phyloP scores from a whole-genome alignment of 2,329 filamentous ascomycete genomes.

The Cadophora sp. region DNA sequence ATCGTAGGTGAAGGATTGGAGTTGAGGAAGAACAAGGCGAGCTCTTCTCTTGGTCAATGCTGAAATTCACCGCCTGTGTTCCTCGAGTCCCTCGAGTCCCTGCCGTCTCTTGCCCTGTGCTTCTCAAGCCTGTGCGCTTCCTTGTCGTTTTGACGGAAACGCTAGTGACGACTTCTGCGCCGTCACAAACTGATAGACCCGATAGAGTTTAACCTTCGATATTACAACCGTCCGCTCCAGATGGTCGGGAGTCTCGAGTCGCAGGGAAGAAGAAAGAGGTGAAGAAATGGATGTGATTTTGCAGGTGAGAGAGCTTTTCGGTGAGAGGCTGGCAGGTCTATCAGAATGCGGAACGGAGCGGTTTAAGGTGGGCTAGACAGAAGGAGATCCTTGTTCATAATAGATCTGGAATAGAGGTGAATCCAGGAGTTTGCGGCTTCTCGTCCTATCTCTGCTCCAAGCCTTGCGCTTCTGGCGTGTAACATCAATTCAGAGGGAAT shows the following conservation, averaged over 20 bases:
- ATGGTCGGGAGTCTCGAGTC: background rate
- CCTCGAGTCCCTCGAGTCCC: constrained; percentile 21
- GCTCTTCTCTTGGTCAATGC: background rate
- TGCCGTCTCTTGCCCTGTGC: background rate
- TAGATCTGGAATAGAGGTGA: background rate
- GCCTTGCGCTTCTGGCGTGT: constrained; percentile 31
- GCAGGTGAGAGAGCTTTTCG: background rate
- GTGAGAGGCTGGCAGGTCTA: constrained; percentile 1
- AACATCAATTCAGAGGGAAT: constrained; percentile 16
- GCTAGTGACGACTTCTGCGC: constrained; percentile 28
- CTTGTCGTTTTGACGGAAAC: constrained; percentile 19
- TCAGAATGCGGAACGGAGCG: constrained; percentile 5
- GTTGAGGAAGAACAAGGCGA: background rate
- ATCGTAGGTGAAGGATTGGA: background rate
- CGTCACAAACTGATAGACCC: background rate
- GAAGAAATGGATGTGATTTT: background rate
- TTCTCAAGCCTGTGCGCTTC: background rate
- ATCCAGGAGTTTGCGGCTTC: constrained; percentile 18
- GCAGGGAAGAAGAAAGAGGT: background rate
- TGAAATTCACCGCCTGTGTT: constrained; percentile 20
- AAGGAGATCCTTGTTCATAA: constrained; percentile 2
- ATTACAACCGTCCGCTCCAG: background rate
- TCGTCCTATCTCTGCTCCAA: constrained; percentile 27
- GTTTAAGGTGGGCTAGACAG: background rate
- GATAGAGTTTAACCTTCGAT: background rate